A percentile compares a stretch with the other conserved stretches of the same genome.
Evolutionary conservation across 805 yeast species (phyloP).

Genomic region (Saccharomycopsis selenospora): DNA sequence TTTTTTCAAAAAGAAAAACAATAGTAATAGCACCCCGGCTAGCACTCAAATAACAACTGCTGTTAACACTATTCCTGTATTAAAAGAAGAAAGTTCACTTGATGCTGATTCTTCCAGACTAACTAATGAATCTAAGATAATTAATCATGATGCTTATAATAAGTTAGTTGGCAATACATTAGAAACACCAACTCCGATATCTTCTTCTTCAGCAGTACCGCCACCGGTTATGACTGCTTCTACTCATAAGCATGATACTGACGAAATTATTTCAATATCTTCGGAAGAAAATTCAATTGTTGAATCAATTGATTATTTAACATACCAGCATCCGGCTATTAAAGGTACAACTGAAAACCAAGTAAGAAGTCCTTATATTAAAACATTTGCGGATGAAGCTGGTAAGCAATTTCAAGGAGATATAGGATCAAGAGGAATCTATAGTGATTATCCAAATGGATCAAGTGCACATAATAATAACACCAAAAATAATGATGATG

Average conservation of each 20-base stretch:
- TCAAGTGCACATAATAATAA: neutral
- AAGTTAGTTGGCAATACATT: conserved; percentile 3
- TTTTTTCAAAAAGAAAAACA: conserved; percentile 1
- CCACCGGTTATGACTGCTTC: neutral
- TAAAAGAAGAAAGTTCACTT: no score
- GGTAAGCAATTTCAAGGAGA: neutral
- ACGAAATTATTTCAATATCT: no score
- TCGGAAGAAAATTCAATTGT: neutral
- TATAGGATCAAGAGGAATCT: neutral
- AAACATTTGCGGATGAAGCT: neutral
- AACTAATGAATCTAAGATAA: neutral
- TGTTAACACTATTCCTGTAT: no score
- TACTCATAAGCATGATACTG: no score
- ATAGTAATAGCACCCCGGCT: neutral
- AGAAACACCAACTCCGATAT: neutral
- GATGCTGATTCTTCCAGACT: neutral
- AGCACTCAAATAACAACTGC: neutral
- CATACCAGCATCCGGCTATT: conserved; percentile 13
- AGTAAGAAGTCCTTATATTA: neutral
- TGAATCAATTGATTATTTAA: conserved; percentile 15
- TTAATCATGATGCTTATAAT: conserved; percentile 6
- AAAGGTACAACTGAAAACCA: neutral
- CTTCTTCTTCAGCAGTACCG: neutral
- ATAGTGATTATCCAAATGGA: neutral
- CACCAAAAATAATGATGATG: neutral